Conservation (phyloP, 345 rosid species). For the Eucalyptus pauciflora region DNA sequence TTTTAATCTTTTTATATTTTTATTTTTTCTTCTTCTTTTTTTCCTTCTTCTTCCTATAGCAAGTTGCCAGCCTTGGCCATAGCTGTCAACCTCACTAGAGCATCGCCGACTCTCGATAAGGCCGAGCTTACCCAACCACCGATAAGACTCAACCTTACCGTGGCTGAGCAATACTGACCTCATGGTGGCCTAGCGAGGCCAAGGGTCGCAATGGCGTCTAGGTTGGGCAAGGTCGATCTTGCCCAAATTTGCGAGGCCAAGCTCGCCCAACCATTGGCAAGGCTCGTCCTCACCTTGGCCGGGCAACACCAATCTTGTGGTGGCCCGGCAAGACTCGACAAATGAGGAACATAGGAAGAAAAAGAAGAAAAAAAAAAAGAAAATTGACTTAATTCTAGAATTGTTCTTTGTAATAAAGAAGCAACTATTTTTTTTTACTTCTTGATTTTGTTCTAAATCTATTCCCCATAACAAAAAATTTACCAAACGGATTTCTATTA, state of each 20-base stretch:
- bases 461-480: accelerated
- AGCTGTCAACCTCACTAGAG: accelerated
- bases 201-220: accelerated
- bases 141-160: accelerated
- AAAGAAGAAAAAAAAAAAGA: no score
- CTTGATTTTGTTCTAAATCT: accelerated
- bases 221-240: accelerated
- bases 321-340: accelerated
- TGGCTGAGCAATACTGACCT: accelerated
- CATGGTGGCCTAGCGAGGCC: accelerated
- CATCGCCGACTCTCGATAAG: accelerated
- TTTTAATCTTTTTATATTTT: no score
- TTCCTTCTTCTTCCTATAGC: no score
- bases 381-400: no score
- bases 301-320: accelerated
- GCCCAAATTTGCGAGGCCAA: accelerated
- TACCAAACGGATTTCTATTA: accelerated
- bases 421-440: no score
- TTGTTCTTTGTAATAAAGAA: accelerated
- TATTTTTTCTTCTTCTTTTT: no score
- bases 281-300: accelerated
- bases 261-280: accelerated
- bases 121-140: accelerated
- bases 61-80: accelerated
- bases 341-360: no score